phyloP scores from a whole-genome alignment of 305 asterid genomes.

The Fraxinus velutina region DNA sequence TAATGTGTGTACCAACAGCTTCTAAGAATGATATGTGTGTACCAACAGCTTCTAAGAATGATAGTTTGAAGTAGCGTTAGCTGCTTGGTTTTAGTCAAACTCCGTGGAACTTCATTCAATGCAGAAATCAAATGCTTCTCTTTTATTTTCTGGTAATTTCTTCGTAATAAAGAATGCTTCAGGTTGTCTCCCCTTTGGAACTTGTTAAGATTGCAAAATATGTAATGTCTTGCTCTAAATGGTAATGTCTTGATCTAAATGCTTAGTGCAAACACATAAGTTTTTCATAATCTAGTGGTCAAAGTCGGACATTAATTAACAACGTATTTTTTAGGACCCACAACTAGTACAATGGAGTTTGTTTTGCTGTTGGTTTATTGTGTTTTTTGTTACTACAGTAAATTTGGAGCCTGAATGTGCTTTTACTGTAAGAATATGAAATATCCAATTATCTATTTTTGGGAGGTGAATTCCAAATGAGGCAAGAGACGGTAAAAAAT shows the following conservation, averaged over 20 bases:
- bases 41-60: not conserved
- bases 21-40: not conserved
- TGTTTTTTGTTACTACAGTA: not conserved
- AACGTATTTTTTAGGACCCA: not conserved
- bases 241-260: not conserved
- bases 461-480: not conserved
- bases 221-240: not conserved
- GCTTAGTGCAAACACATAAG: not conserved
- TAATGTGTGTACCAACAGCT: not conserved
- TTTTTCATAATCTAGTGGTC: not conserved
- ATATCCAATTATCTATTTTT: not conserved
- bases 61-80: not conserved
- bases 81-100: not conserved
- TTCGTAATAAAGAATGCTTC: not conserved
- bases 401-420: not conserved
- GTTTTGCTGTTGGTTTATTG: not conserved
- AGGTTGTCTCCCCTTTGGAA: not conserved
- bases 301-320: not conserved
- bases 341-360: not conserved
- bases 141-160: not conserved
- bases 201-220: not conserved
- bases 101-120: not conserved
- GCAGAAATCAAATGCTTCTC: not conserved
- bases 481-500: not conserved
- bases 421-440: not conserved